Evolutionary conservation across 208 protist species (phyloP).

Genomic region (Angomonas ambiguus): DNA sequence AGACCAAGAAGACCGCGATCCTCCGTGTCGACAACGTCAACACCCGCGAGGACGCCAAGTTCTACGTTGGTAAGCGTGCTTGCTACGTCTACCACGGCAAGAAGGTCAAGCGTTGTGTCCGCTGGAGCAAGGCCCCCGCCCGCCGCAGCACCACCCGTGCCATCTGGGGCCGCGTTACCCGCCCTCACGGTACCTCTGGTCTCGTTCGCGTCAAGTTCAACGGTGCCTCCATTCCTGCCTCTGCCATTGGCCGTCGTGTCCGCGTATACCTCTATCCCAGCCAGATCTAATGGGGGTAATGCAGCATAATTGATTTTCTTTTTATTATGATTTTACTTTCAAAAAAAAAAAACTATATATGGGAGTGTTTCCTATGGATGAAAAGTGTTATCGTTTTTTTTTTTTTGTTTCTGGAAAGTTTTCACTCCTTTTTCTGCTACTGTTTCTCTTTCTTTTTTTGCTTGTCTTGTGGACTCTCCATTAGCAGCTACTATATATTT

Average conservation of each 20-base stretch:
- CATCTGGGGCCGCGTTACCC: conserved; percentile 97
- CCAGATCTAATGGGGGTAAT: conserved; percentile 85
- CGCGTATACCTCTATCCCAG: conserved; percentile 98
- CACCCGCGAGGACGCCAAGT: conserved; percentile 92
- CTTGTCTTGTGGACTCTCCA: conserved; percentile 6
- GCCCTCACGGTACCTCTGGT: conserved; percentile 97
- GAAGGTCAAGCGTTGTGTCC: conserved; percentile 90
- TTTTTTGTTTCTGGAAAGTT: background rate
- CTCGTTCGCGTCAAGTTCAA: conserved; percentile 97
- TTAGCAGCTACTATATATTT: background rate
- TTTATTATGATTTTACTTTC: conserved; percentile 10
- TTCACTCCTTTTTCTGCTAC: background rate
- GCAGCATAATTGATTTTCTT: conserved; percentile 14
- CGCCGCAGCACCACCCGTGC: conserved; percentile 90
- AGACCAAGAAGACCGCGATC: conserved; percentile 94
- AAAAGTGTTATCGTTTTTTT: background rate
- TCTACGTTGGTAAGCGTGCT: conserved; percentile 99
- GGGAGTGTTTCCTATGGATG: background rate
- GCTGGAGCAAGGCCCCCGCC: conserved; percentile 85
- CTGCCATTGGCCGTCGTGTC: conserved; percentile 93
- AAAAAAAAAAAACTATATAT: conserved; percentile 19
- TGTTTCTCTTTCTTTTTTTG: conserved; percentile 10
- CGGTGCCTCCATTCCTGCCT: conserved; percentile 91
- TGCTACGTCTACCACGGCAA: conserved; percentile 98
- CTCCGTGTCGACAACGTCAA: conserved; percentile 97